phyloP scores from a whole-genome alignment of 768 basidiomycete species.

The Filobasidium wieringae region DNA sequence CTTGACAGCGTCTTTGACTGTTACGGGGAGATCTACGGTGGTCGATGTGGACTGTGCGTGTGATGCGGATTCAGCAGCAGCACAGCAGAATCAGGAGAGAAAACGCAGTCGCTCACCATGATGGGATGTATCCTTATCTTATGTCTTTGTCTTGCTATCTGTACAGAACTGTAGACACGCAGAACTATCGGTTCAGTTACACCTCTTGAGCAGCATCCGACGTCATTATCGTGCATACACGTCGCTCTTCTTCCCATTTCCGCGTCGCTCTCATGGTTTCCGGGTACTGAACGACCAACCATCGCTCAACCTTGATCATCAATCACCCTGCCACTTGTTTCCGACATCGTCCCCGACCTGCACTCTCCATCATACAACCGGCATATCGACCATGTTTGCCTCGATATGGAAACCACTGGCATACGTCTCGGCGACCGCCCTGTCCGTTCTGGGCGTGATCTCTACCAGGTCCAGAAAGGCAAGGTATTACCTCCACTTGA shows the following conservation, averaged over 20 bases:
- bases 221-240: too few species aligned
- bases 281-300: neutral
- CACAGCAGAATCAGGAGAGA: too few species aligned
- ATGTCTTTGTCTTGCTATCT: too few species aligned
- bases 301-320: neutral
- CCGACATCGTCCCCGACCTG: neutral
- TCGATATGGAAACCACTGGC: conserved; percentile 22
- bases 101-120: too few species aligned
- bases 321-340: too few species aligned
- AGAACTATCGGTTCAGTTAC: too few species aligned
- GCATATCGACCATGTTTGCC: neutral
- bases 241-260: neutral
- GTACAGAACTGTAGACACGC: too few species aligned
- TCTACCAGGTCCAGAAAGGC: conserved; percentile 25
- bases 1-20: conserved; percentile 62
- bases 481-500: conserved; percentile 51
- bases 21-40: conserved; percentile 76
- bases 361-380: neutral
- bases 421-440: conserved; percentile 24
- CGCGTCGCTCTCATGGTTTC: neutral
- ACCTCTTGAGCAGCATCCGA: too few species aligned
- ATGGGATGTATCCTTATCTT: too few species aligned
- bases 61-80: neutral
- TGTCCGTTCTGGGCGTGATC: conserved; percentile 30
- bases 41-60: conserved; percentile 11